Conservation (phyloP, 768 basidiomycete species). For the Lactarius sanguifluus region DNA sequence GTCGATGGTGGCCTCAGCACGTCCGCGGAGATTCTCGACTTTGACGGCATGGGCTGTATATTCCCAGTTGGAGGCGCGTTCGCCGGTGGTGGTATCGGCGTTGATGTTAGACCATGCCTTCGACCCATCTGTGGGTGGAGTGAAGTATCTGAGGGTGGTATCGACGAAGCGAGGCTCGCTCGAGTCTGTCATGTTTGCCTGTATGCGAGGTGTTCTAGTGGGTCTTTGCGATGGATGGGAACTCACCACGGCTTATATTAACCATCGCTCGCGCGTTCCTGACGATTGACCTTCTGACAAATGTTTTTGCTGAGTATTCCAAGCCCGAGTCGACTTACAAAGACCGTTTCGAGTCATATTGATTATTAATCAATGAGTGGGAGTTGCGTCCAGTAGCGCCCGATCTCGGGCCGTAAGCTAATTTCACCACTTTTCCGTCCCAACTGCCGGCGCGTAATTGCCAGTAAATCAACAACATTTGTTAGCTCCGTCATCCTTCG, state of each 20-base stretch:
- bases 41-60: slow-evolving; percentile 36
- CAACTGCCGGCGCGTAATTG: too few relatives aligned
- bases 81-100: slow-evolving; percentile 33
- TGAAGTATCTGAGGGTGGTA: slow-evolving; percentile 30
- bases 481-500: too few relatives aligned
- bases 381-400: too few relatives aligned
- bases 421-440: too few relatives aligned
- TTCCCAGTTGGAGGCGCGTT: slow-evolving; percentile 41
- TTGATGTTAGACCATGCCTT: slow-evolving; percentile 33
- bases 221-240: not conserved
- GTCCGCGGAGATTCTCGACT: slow-evolving; percentile 56
- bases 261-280: not conserved
- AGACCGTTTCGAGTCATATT: too few relatives aligned
- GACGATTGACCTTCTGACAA: not conserved
- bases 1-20: slow-evolving; percentile 47
- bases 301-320: too few relatives aligned
- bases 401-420: too few relatives aligned
- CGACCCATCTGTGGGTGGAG: slow-evolving; percentile 34
- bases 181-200: slow-evolving; percentile 7
- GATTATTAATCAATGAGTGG: too few relatives aligned
- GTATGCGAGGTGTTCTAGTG: not conserved
- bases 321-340: too few relatives aligned
- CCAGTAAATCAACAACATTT: too few relatives aligned
- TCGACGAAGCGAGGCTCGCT: slow-evolving; percentile 22
- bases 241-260: not conserved